phyloP scores from a whole-genome alignment of 1,284 basidiomycete genomes.

The Puccinia horiana region DNA sequence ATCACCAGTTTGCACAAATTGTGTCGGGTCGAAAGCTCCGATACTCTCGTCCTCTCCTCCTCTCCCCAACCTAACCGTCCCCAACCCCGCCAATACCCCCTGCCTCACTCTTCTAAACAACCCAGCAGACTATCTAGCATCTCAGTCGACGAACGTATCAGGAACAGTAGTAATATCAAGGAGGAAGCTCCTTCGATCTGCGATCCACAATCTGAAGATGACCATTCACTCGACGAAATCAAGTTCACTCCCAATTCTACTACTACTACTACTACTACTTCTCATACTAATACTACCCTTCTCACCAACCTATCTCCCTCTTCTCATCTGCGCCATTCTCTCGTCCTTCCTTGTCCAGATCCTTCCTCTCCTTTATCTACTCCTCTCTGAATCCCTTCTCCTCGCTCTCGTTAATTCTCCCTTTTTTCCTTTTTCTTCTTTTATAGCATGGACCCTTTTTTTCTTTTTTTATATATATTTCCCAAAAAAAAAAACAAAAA shows the following conservation, averaged over 20 bases:
- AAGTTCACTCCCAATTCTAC: too few species aligned
- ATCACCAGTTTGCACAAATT: constrained; percentile 13
- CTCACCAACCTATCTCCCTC: neutral
- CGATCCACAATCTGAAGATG: too few species aligned
- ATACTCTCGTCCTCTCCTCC: neutral
- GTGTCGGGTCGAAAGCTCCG: neutral
- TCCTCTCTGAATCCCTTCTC: neutral
- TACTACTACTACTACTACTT: neutral
- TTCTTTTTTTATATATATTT: too few species aligned
- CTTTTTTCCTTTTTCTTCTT: neutral
- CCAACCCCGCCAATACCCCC: neutral
- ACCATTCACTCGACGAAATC: too few species aligned
- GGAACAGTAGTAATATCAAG: too few species aligned
- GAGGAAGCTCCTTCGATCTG: too few species aligned
- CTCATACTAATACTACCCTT: neutral
- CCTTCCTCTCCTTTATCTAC: neutral
- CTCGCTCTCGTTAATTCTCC: neutral
- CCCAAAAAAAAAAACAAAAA: too few species aligned
- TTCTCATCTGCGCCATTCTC: neutral
- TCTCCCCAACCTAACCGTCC: neutral
- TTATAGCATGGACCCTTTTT: neutral
- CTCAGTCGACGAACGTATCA: too few species aligned
- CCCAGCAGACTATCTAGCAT: too few species aligned
- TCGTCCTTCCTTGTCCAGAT: neutral
- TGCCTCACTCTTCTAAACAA: neutral